Percentiles rank a stretch among this genome's conserved stretches.
phyloP scores from a whole-genome alignment of 2,329 filamentous ascomycete genomes.

The Fusarium buharicum region DNA sequence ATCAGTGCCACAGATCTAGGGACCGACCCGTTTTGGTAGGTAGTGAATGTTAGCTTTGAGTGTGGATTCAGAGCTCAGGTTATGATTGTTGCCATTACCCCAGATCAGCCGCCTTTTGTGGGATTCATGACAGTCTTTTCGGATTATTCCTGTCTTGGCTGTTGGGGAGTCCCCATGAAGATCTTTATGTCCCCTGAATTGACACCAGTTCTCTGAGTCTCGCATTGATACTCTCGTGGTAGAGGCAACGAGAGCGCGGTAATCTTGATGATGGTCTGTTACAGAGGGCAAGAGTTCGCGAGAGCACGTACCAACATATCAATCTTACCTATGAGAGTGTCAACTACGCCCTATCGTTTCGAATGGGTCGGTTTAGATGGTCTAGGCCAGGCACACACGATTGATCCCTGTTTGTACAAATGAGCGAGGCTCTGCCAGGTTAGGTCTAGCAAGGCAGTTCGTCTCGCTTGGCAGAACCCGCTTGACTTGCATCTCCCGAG shows the following conservation, averaged over 20 bases:
- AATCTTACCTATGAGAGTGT: constrained; percentile 8
- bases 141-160: constrained; percentile 6
- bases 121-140: constrained; percentile 17
- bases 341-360: constrained; percentile 30
- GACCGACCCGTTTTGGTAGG: constrained; percentile 17
- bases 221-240: not conserved
- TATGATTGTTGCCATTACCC: constrained; percentile 23
- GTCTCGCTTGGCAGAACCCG: constrained; percentile 34
- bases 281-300: constrained; percentile 2
- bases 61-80: constrained; percentile 20
- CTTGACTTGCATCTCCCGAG: constrained; percentile 38
- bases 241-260: not conserved
- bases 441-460: constrained; percentile 23
- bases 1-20: constrained; percentile 24
- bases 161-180: constrained; percentile 15
- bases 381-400: constrained; percentile 25
- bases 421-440: constrained; percentile 23
- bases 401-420: constrained; percentile 29
- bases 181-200: not conserved
- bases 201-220: not conserved
- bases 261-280: constrained; percentile 18
- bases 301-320: constrained; percentile 9
- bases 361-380: constrained; percentile 18
- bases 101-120: constrained; percentile 26
- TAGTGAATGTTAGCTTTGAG: constrained; percentile 15